These are phyloP conservation scores for Umbilicaria muhlenbergii DNA, from an alignment of 495 filamentous ascomycete genomes.

Conservation along the genomic window DNA sequence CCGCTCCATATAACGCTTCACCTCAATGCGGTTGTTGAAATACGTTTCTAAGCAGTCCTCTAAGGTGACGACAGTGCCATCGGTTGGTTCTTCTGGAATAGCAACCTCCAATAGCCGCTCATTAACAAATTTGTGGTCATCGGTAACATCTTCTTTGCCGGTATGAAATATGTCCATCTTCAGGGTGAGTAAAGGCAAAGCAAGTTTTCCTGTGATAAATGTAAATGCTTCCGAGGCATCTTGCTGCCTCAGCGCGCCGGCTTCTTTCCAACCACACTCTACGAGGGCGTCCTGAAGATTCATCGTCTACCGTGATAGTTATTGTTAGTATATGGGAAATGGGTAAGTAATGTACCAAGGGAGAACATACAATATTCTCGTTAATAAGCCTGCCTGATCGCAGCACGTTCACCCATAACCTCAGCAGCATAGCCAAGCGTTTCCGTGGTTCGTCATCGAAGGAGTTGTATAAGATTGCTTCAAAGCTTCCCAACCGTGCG, in stretches of 20 bases:
- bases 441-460: conserved; percentile 55
- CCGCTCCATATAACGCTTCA: conserved; percentile 61
- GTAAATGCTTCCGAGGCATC: conserved; percentile 91
- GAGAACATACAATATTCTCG: conserved; percentile 59
- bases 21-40: conserved; percentile 90
- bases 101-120: conserved; percentile 87
- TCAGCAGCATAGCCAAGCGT: conserved; percentile 54
- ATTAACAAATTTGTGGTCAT: conserved; percentile 88
- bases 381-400: conserved; percentile 73
- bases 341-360: neutral
- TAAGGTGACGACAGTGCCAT: conserved; percentile 52
- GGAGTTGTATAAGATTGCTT: conserved; percentile 66
- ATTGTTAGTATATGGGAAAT: conserved; percentile 4
- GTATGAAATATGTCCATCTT: conserved; percentile 93
- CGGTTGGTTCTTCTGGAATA: conserved; percentile 36
- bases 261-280: conserved; percentile 86
- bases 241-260: conserved; percentile 60
- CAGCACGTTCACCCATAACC: conserved; percentile 88
- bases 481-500: conserved; percentile 72
- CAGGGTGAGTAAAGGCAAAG: conserved; percentile 75
- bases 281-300: conserved; percentile 68
- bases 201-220: conserved; percentile 79
- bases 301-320: conserved; percentile 43
- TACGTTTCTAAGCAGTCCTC: conserved; percentile 87
- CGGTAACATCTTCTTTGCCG: conserved; percentile 62